Percentiles rank a stretch among this genome's conserved stretches.
Evolutionary conservation across 2,329 filamentous ascomycete genomes (phyloP).

Genomic region (Thielaviopsis populi): DNA sequence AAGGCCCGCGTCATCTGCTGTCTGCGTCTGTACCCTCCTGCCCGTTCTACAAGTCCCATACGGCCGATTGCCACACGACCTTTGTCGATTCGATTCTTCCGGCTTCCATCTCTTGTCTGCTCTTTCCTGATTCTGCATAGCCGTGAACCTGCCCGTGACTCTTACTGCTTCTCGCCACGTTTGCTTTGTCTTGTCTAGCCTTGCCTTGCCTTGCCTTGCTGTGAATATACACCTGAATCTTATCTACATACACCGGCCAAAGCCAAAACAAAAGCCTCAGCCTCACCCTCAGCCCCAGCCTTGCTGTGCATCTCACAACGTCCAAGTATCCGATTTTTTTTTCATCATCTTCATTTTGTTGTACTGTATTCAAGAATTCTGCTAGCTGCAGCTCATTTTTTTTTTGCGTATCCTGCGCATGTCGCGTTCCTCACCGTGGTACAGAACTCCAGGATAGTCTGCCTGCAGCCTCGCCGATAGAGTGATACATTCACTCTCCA

Average conservation of each 20-base stretch:
- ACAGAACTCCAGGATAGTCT: background rate
- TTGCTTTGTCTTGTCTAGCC: background rate
- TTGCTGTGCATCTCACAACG: background rate
- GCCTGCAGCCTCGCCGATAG: background rate
- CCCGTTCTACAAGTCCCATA: background rate
- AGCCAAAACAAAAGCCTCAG: too few species aligned
- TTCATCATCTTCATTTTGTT: background rate
- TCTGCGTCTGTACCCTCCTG: background rate
- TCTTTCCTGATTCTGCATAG: too few species aligned
- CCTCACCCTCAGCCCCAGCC: background rate
- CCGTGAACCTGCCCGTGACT: background rate
- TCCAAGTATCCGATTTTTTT: background rate
- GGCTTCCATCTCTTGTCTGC: background rate
- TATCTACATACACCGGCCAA: too few species aligned
- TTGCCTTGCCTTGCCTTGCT: background rate
- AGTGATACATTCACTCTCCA: too few species aligned
- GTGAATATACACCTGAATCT: background rate
- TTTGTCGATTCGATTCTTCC: background rate
- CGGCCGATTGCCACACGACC: background rate
- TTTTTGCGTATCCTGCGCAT: background rate
- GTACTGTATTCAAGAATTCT: background rate
- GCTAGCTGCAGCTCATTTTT: background rate
- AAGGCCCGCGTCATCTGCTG: too few species aligned
- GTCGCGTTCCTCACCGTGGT: background rate
- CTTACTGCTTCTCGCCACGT: too few species aligned